Evolutionary conservation across 2,329 filamentous ascomycete genomes (phyloP).

Genomic region (Amylocarpus encephaloides): DNA sequence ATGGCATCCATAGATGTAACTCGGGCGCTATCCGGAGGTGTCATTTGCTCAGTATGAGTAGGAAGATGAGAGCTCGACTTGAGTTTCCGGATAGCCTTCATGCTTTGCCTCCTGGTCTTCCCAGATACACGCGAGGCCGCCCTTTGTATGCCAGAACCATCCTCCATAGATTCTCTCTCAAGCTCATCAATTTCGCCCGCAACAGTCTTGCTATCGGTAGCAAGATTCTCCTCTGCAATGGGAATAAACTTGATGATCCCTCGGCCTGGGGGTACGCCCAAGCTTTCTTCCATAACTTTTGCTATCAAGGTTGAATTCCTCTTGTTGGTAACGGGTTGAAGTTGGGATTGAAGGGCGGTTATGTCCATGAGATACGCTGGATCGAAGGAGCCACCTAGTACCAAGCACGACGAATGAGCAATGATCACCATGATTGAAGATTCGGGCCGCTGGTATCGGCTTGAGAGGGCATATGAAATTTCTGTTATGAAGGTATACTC

Average conservation of each 20-base stretch:
- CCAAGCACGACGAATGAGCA: constrained; percentile 67
- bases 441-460: constrained; percentile 68
- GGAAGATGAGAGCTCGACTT: constrained; percentile 19
- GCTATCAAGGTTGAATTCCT: constrained; percentile 75
- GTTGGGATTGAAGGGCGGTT: constrained; percentile 59
- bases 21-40: constrained; percentile 13
- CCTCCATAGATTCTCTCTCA: constrained; percentile 18
- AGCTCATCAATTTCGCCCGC: constrained; percentile 58
- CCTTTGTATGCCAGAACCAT: constrained; percentile 12
- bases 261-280: constrained; percentile 59
- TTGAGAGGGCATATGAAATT: constrained; percentile 65
- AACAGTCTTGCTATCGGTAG: constrained; percentile 64
- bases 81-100: constrained; percentile 31
- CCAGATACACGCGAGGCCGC: constrained; percentile 15
- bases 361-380: constrained; percentile 75
- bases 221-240: constrained; percentile 65
- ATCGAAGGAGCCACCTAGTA: constrained; percentile 69
- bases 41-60: constrained; percentile 22
- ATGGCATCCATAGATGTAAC: constrained; percentile 15
- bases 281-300: constrained; percentile 62
- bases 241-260: constrained; percentile 69
- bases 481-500: constrained; percentile 69
- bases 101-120: constrained; percentile 33
- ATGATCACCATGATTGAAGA: constrained; percentile 69
- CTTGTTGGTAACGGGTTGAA: constrained; percentile 71